Evolutionary conservation across 2,329 filamentous ascomycete species (phyloP).

Genomic region (Penicillium sp.): DNA sequence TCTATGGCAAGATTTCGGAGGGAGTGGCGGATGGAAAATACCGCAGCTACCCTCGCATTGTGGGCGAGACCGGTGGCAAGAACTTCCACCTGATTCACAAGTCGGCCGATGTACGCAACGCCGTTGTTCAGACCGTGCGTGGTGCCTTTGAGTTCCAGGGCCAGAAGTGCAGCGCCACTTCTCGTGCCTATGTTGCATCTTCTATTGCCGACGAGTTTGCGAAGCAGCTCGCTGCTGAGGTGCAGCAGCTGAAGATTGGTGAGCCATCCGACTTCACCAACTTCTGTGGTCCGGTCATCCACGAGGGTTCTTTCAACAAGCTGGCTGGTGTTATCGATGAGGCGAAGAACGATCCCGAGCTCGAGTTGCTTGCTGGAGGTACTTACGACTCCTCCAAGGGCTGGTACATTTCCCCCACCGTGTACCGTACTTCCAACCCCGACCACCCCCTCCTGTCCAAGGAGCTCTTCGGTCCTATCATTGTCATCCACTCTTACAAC

Average conservation of each 20-base stretch:
- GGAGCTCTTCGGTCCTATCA: conserved; percentile 80
- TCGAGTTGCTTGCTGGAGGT: conserved; percentile 73
- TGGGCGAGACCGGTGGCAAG: conserved; percentile 90
- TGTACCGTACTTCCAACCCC: conserved; percentile 74
- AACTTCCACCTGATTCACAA: conserved; percentile 86
- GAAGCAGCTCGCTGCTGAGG: conserved; percentile 66
- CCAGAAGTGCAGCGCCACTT: conserved; percentile 87
- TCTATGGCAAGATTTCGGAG: conserved; percentile 82
- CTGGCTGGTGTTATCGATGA: conserved; percentile 73
- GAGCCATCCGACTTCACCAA: conserved; percentile 69
- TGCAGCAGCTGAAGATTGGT: conserved; percentile 69
- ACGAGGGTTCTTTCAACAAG: conserved; percentile 78
- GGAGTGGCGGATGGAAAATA: conserved; percentile 82
- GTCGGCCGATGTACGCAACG: conserved; percentile 75
- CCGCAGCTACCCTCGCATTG: conserved; percentile 80
- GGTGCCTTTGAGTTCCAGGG: conserved; percentile 90
- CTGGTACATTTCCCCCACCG: conserved; percentile 80
- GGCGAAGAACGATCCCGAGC: conserved; percentile 71
- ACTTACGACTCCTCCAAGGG: conserved; percentile 75
- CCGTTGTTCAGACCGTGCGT: conserved; percentile 77
- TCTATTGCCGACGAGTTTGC: conserved; percentile 74
- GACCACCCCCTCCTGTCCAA: conserved; percentile 71
- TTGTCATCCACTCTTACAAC: conserved; percentile 75
- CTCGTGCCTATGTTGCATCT: conserved; percentile 73
- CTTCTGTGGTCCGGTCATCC: conserved; percentile 87